phyloP scores from a whole-genome alignment of 2,329 filamentous ascomycete genomes.

The Bretziella fagacearum region DNA sequence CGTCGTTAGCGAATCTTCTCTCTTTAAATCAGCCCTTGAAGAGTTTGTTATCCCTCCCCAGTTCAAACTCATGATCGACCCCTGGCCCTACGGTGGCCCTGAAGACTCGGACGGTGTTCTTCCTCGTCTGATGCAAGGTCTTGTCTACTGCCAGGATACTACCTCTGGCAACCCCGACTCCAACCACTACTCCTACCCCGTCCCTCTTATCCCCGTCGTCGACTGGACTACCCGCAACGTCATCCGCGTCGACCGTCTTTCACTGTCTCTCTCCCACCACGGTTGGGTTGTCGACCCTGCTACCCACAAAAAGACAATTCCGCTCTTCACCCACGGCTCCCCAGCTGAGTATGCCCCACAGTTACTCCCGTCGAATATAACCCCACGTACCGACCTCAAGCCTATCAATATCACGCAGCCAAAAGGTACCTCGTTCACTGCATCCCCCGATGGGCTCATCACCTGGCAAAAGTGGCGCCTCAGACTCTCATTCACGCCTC shows the following conservation, averaged over 20 bases:
- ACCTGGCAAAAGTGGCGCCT: conserved; percentile 55
- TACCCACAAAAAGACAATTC: conserved; percentile 22
- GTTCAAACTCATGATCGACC: conserved; percentile 28
- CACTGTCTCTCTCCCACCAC: conserved; percentile 31
- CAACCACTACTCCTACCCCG: conserved; percentile 45
- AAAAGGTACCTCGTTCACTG: conserved; percentile 48
- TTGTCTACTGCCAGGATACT: conserved; percentile 31
- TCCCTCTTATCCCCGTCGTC: conserved; percentile 43
- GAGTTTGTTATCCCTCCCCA: conserved; percentile 29
- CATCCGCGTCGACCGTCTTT: conserved; percentile 39
- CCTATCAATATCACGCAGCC: conserved; percentile 56
- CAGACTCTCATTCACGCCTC: conserved; percentile 49
- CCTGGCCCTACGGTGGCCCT: conserved; percentile 49
- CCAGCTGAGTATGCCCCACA: conserved; percentile 33
- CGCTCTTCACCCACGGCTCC: conserved; percentile 27
- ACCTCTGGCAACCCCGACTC: conserved; percentile 32
- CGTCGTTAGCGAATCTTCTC: conserved; percentile 25
- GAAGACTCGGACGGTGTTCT: conserved; percentile 24
- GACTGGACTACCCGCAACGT: conserved; percentile 37
- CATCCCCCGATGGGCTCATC: conserved; percentile 32
- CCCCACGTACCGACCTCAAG: conserved; percentile 36
- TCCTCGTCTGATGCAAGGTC: conserved; percentile 31
- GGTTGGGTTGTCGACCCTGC: conserved; percentile 19
- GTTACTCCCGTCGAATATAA: conserved; percentile 29
- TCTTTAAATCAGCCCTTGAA: conserved; percentile 31